Conservation (phyloP, 495 filamentous ascomycete genomes). For the Darksidea phi region DNA sequence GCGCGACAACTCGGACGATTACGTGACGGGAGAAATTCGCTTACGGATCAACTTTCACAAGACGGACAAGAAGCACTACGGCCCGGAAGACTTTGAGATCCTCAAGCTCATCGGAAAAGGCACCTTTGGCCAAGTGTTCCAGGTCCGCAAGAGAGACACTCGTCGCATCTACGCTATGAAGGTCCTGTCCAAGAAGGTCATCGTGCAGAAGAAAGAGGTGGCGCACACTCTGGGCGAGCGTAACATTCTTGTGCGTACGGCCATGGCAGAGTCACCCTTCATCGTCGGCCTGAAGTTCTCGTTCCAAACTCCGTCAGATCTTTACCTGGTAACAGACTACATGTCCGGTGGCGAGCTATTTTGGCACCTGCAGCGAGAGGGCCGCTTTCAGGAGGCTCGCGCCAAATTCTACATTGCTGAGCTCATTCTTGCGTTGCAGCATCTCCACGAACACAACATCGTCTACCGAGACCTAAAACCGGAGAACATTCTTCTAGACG, state of each 20-base stretch:
- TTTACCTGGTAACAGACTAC: constrained; percentile 98
- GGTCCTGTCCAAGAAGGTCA: constrained; percentile 97
- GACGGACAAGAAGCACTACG: constrained; percentile 89
- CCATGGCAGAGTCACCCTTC: constrained; percentile 92
- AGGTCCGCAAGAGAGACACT: constrained; percentile 98
- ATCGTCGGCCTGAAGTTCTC: constrained; percentile 98
- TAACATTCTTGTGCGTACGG: constrained; percentile 94
- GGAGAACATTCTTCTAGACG: constrained; percentile 81
- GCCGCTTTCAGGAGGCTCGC: constrained; percentile 87
- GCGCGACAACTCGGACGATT: constrained; percentile 61
- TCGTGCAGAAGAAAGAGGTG: constrained; percentile 99
- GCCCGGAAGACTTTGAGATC: constrained; percentile 95
- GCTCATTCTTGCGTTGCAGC: constrained; percentile 90
- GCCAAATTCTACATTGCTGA: constrained; percentile 99
- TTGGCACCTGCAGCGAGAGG: constrained; percentile 98
- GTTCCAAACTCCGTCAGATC: constrained; percentile 94
- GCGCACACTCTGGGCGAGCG: constrained; percentile 95
- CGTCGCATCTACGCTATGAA: constrained; percentile 98
- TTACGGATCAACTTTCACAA: constrained; percentile 82
- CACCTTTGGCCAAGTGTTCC: constrained; percentile 99
- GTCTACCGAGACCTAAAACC: constrained; percentile 93
- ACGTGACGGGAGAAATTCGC: constrained; percentile 86
- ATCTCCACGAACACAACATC: constrained; percentile 94
- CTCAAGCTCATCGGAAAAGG: constrained; percentile 94
- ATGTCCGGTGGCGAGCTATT: constrained; percentile 99